Evolutionary conservation across 2,329 filamentous ascomycete species (phyloP).

Genomic region (Leptographium radiaticola): DNA sequence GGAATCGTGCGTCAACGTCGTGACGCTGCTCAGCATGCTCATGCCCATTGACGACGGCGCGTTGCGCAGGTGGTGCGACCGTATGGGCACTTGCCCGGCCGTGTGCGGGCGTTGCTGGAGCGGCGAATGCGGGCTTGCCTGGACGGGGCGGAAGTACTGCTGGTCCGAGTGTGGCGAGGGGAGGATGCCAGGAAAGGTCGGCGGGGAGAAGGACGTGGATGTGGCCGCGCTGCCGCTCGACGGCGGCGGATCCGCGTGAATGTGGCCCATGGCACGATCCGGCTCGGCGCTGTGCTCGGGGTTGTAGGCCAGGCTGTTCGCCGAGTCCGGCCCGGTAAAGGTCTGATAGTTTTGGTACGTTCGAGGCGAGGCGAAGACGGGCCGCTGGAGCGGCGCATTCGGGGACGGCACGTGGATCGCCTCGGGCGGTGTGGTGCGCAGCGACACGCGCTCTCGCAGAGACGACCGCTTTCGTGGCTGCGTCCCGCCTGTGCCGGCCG

Average conservation of each 20-base stretch:
- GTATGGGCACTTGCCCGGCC: slow-evolving; percentile 25
- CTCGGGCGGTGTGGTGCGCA: slow-evolving; percentile 37
- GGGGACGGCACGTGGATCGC: slow-evolving; percentile 40
- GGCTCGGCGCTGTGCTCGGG: slow-evolving; percentile 32
- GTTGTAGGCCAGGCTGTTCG: slow-evolving; percentile 21
- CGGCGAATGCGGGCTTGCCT: slow-evolving; percentile 50
- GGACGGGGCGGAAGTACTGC: slow-evolving; percentile 49
- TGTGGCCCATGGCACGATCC: slow-evolving; percentile 21
- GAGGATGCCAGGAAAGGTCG: slow-evolving; percentile 24
- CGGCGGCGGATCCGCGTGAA: not conserved
- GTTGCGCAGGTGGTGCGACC: slow-evolving; percentile 28
- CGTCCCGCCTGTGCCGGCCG: not conserved
- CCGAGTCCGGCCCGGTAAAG: slow-evolving; percentile 27
- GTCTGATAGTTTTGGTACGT: slow-evolving; percentile 17
- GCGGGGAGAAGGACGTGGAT: slow-evolving; percentile 22
- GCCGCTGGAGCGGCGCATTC: slow-evolving; percentile 20
- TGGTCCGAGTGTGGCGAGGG: slow-evolving; percentile 38
- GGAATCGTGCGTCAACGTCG: slow-evolving; percentile 30
- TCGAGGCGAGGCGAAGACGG: slow-evolving; percentile 16
- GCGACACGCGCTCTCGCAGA: slow-evolving; percentile 38
- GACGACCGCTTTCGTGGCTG: slow-evolving; percentile 24
- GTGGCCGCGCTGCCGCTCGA: slow-evolving; percentile 15
- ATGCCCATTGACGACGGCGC: slow-evolving; percentile 41
- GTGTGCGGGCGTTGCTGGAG: slow-evolving; percentile 47
- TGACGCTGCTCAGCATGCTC: slow-evolving; percentile 44